Evolutionary conservation across 1,284 basidiomycete species (phyloP), one percentile per base, ranked within the genome.

Genomic region (Neolentinus lepideus): DNA sequence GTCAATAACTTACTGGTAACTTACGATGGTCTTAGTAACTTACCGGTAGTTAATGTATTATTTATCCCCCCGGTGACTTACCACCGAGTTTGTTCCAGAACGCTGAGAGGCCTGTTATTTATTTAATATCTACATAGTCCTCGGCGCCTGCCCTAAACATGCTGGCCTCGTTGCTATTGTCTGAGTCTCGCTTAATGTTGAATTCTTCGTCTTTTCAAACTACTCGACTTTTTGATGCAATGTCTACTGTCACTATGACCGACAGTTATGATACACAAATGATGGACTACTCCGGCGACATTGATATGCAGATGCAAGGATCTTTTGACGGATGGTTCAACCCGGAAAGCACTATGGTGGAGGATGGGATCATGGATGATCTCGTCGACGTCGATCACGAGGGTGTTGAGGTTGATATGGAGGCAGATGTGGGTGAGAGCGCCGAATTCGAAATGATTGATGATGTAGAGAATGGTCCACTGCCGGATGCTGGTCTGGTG

Each of bases 381-480:
- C 22, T 64, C 48, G 38, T 21, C 19, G 67, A 71, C 57, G 69
- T 66, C 45, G 66, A 69, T 54, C 73, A 76, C 52, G 64, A 71
- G 46, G 75, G 73, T 50, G 74, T 86, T 52, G 88, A 89, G 64
- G 76, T 90, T 53, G 88, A 90, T 58, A 88, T 90, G 84, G 84
- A 85, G 56, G 69, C 72, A 47, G 79, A 81, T 61, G 70, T 77
- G 25, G 78, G 77, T 64, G 68, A 64, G 24, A 73, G 75, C 57
- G 70, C 72, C 47, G 88, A 90, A 67, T 89, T 85, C 65, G 87
- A 89, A 60, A 90, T 90, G 87, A 75, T 74, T 19, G 85, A 84
- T 61, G 78, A 77, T 56, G 38, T n/a, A 43, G 38, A 43, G 38
- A 70, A 67, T 46, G 70, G 69, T 53, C 21, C 47, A 3, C 14